Evolutionary conservation across 495 filamentous ascomycete genomes (phyloP).

Genomic region (Emericellopsis terricola): DNA sequence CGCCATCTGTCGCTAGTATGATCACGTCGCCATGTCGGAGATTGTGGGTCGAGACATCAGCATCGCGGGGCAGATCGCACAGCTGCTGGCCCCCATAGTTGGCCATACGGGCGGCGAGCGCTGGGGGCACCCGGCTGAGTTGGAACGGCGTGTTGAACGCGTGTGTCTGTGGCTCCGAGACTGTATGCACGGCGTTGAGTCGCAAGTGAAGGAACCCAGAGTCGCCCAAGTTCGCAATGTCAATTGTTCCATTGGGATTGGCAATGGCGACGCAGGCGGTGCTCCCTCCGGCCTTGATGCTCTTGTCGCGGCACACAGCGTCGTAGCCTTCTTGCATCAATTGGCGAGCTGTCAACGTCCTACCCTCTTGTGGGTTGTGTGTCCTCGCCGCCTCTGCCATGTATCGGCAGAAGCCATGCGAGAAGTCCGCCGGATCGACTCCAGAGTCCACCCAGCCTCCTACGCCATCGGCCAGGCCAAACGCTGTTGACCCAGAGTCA

Average conservation of each 20-base stretch:
- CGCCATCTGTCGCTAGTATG: slow-evolving; percentile 81
- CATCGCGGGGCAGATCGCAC: slow-evolving; percentile 67
- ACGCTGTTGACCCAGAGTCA: slow-evolving; percentile 41
- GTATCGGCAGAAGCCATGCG: slow-evolving; percentile 81
- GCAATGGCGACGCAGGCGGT: slow-evolving; percentile 76
- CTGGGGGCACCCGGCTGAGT: slow-evolving; percentile 70
- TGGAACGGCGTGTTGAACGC: slow-evolving; percentile 97
- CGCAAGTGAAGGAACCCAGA: slow-evolving; percentile 85
- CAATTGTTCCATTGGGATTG: slow-evolving; percentile 47
- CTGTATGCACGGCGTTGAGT: slow-evolving; percentile 62
- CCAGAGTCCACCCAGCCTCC: slow-evolving; percentile 86
- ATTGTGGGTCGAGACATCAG: slow-evolving; percentile 53
- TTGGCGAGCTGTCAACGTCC: slow-evolving; percentile 38
- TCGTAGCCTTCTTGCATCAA: slow-evolving; percentile 77
- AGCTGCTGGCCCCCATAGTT: slow-evolving; percentile 69
- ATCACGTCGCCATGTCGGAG: slow-evolving; percentile 84
- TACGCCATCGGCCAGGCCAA: slow-evolving; percentile 87
- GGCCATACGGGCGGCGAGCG: slow-evolving; percentile 53
- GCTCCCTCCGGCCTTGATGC: slow-evolving; percentile 66
- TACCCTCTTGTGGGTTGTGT: slow-evolving; percentile 14
- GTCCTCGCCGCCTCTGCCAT: slow-evolving; percentile 60
- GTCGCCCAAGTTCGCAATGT: slow-evolving; percentile 92
- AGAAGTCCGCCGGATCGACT: slow-evolving; percentile 87
- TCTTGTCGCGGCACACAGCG: slow-evolving; percentile 50
- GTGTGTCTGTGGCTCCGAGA: slow-evolving; percentile 78